A percentile compares a stretch with the other conserved stretches of the same genome.
Conservation (phyloP, 768 basidiomycete genomes). For the Termitomyces sp. region DNA sequence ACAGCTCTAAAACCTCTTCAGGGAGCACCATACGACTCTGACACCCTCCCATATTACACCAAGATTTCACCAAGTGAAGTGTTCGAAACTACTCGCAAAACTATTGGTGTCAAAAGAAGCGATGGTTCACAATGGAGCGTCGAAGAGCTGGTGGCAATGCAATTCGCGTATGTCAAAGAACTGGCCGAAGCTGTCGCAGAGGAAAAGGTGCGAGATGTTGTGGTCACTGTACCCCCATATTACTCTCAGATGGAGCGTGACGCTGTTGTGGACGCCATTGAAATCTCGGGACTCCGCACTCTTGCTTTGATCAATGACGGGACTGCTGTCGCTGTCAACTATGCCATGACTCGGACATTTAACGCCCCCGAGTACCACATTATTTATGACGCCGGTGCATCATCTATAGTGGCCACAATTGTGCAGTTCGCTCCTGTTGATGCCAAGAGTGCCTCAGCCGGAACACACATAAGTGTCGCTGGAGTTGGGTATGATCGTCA, state of each 20-base stretch:
- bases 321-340: slow-evolving; percentile 93
- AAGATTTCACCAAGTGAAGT: slow-evolving; percentile 51
- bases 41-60: slow-evolving; percentile 50
- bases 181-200: slow-evolving; percentile 74
- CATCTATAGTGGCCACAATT: slow-evolving; percentile 71
- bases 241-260: slow-evolving; percentile 90
- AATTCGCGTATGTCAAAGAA: slow-evolving; percentile 83
- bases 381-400: slow-evolving; percentile 93
- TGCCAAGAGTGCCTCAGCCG: slow-evolving; percentile 44
- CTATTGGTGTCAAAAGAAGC: slow-evolving; percentile 52
- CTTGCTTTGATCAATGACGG: slow-evolving; percentile 90
- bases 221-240: slow-evolving; percentile 87
- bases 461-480: slow-evolving; percentile 71
- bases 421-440: slow-evolving; percentile 58
- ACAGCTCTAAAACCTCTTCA: slow-evolving; percentile 80
- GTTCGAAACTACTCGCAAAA: slow-evolving; percentile 49
- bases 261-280: slow-evolving; percentile 87
- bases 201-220: slow-evolving; percentile 77
- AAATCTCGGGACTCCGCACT: slow-evolving; percentile 81
- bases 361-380: slow-evolving; percentile 76
- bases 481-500: slow-evolving; percentile 78
- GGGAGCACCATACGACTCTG: slow-evolving; percentile 59
- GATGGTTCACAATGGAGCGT: slow-evolving; percentile 70
- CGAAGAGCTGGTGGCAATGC: slow-evolving; percentile 93
- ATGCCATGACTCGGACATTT: slow-evolving; percentile 94